phyloP scores from a whole-genome alignment of 2,329 filamentous ascomycete genomes.

The Xylariaceae sp. region DNA sequence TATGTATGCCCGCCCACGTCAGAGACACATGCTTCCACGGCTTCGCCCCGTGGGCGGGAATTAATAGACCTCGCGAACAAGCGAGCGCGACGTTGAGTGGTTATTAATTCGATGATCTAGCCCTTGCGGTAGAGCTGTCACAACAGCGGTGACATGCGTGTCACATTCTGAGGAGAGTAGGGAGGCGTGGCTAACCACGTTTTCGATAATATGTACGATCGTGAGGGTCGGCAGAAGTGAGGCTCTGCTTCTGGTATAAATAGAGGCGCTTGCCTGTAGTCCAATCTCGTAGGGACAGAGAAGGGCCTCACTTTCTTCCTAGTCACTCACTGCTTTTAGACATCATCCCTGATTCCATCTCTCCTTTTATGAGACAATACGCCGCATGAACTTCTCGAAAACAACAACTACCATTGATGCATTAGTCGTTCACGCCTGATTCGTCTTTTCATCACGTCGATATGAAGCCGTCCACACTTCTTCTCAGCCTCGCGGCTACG shows the following conservation, averaged over 20 bases:
- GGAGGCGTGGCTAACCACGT: background rate
- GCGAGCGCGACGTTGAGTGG: background rate
- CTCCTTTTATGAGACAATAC: background rate
- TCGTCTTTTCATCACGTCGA: background rate
- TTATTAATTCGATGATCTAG: background rate
- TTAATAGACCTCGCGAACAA: background rate
- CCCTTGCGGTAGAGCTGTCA: background rate
- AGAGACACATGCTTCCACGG: background rate
- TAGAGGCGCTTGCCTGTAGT: background rate
- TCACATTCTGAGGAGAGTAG: background rate
- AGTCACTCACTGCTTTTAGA: background rate
- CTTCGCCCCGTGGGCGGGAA: background rate
- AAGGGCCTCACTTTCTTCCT: background rate
- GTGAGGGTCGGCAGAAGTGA: background rate
- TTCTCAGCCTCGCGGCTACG: conserved; percentile 15
- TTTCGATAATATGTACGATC: background rate
- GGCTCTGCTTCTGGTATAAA: conserved; percentile 6
- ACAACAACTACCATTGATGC: background rate
- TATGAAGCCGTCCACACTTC: conserved; percentile 23
- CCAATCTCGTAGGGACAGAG: background rate
- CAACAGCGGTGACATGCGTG: background rate
- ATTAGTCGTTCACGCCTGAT: background rate
- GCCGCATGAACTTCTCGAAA: background rate
- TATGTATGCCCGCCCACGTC: background rate
- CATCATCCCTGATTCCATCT: background rate